A percentile compares a stretch with the other conserved stretches of the same genome.
These are phyloP conservation scores for Furcasterigmium sp. DNA, from an alignment of 2,329 filamentous ascomycete genomes.

Conservation along the genomic window DNA sequence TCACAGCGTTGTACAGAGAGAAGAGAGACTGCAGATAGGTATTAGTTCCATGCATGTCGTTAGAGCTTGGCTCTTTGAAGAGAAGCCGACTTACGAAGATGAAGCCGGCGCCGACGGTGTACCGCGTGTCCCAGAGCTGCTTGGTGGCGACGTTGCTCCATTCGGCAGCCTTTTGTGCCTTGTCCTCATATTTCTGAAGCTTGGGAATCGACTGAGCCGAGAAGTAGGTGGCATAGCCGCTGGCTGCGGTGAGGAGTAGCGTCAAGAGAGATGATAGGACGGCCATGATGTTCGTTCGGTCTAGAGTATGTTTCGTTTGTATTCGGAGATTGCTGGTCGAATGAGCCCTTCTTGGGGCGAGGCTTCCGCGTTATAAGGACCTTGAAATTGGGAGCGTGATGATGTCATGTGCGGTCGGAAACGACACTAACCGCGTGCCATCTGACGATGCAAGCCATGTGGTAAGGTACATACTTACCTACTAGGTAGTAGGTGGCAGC, in stretches of 20 bases:
- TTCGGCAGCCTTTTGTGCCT: constrained; percentile 20
- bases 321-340: no score
- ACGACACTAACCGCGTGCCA: no score
- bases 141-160: constrained; percentile 21
- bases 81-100: constrained; percentile 15
- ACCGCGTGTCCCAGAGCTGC: constrained; percentile 19
- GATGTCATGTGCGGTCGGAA: no score
- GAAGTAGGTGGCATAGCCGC: constrained; percentile 15
- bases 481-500: no score
- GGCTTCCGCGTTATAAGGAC: no score
- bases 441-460: no score
- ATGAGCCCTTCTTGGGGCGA: no score
- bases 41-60: no score
- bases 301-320: no score
- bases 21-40: constrained; percentile 10
- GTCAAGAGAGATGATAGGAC: constrained; percentile 9
- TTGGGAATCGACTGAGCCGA: constrained; percentile 19
- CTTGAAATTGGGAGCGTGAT: no score
- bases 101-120: constrained; percentile 21
- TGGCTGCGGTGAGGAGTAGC: constrained; percentile 12
- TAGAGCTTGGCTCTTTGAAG: no score
- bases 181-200: constrained; percentile 20
- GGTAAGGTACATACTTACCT: no score
- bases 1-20: constrained; percentile 12
- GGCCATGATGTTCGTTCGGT: constrained; percentile 11